Conservation (phyloP, 352 stramenopile species). For the Phytophthora nicotianae region DNA sequence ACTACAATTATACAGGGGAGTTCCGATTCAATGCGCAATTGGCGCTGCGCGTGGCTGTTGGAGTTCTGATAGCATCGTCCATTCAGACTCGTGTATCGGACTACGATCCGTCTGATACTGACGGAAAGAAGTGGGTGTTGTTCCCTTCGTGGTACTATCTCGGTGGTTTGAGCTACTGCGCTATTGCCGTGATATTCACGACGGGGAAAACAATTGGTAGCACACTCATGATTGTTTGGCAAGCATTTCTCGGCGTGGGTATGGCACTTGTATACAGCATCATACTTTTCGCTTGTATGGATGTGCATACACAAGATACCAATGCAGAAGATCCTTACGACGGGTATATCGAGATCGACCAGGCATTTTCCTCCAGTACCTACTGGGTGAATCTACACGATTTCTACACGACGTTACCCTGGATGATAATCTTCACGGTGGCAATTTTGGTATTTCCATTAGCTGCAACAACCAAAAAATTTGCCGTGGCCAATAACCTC, state of each 20-base stretch:
- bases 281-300: constrained; percentile 59
- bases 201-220: constrained; percentile 70
- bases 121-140: constrained; percentile 46
- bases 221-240: constrained; percentile 72
- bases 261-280: constrained; percentile 80
- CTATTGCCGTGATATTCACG: constrained; percentile 73
- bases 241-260: constrained; percentile 72
- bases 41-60: constrained; percentile 42
- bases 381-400: constrained; percentile 77
- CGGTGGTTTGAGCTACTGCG: constrained; percentile 78
- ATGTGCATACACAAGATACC: constrained; percentile 50
- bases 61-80: constrained; percentile 44
- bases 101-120: constrained; percentile 22
- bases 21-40: constrained; percentile 52
- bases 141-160: constrained; percentile 62
- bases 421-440: constrained; percentile 78
- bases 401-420: constrained; percentile 70
- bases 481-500: constrained; percentile 77
- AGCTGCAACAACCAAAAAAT: constrained; percentile 80
- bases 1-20: constrained; percentile 27
- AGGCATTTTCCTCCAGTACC: constrained; percentile 57
- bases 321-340: constrained; percentile 33
- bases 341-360: constrained; percentile 58
- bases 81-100: constrained; percentile 47
- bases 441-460: constrained; percentile 61